Evolutionary conservation across 257 asterid genomes (phyloP).

Genomic region (Jasminum sambac): DNA sequence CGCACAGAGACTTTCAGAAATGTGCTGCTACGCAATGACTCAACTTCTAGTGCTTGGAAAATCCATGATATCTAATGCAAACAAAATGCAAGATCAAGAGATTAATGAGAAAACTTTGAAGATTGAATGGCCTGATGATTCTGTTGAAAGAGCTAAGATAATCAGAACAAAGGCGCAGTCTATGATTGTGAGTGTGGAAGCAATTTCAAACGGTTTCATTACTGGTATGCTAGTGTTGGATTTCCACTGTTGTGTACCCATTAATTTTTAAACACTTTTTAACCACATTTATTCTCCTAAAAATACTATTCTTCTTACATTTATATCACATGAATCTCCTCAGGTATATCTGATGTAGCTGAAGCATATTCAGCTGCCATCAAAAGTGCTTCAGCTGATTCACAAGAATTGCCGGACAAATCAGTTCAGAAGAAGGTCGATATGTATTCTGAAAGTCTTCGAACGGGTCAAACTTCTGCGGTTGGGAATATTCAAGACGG

Average conservation of each 20-base stretch:
- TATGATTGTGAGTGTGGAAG: conserved; percentile 70
- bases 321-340: conserved; percentile 1
- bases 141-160: conserved; percentile 76
- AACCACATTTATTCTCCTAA: no score
- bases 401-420: conserved; percentile 40
- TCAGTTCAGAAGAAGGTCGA: conserved; percentile 67
- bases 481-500: conserved; percentile 82
- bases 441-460: conserved; percentile 58
- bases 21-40: conserved; percentile 89
- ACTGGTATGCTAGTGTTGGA: conserved; percentile 59
- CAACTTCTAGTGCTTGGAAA: conserved; percentile 85
- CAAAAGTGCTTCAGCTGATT: conserved; percentile 51
- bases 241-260: no score
- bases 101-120: conserved; percentile 57
- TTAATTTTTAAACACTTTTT: no score
- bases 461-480: conserved; percentile 65
- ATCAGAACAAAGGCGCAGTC: conserved; percentile 63
- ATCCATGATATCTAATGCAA: conserved; percentile 63
- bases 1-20: conserved; percentile 90
- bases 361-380: conserved; percentile 79
- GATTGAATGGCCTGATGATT: conserved; percentile 89
- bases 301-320: no score
- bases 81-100: conserved; percentile 52
- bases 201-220: conserved; percentile 67
- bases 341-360: conserved; percentile 91